phyloP scores from a whole-genome alignment of 805 yeast species.

The Naumovozyma dairenensis region DNA sequence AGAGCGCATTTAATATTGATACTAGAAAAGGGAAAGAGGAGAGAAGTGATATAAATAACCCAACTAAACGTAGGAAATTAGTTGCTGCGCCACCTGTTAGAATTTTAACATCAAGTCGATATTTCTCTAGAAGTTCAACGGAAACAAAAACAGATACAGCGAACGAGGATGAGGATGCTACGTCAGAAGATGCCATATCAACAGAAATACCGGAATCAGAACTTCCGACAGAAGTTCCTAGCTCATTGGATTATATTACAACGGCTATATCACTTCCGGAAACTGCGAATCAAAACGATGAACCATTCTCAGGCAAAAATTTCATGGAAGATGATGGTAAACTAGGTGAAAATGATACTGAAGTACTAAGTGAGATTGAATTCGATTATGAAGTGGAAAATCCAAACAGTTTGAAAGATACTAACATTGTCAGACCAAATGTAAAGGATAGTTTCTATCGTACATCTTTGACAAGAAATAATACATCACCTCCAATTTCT shows the following conservation, averaged over 20 bases:
- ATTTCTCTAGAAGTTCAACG: neutral
- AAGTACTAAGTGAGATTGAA: no score
- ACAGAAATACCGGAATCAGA: slow-evolving; percentile 25
- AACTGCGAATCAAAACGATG: neutral
- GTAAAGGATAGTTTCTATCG: no score
- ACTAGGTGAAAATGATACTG: no score
- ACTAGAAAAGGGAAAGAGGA: neutral
- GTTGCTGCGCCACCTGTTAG: neutral
- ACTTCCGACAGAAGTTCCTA: slow-evolving; percentile 20
- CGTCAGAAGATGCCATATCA: slow-evolving; percentile 9
- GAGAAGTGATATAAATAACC: slow-evolving; percentile 9
- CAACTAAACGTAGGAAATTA: neutral
- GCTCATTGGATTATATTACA: slow-evolving; percentile 6
- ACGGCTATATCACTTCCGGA: no score
- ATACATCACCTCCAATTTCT: no score
- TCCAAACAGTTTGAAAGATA: no score
- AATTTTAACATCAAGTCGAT: neutral
- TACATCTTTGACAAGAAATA: no score
- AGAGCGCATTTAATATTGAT: neutral
- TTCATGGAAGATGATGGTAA: no score
- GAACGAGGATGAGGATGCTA: neutral
- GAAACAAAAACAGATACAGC: neutral
- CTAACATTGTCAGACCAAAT: no score
- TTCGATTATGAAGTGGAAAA: no score
- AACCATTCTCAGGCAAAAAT: no score